Conservation (phyloP, 164 flowering plant species). For the Magnolia sinica region DNA sequence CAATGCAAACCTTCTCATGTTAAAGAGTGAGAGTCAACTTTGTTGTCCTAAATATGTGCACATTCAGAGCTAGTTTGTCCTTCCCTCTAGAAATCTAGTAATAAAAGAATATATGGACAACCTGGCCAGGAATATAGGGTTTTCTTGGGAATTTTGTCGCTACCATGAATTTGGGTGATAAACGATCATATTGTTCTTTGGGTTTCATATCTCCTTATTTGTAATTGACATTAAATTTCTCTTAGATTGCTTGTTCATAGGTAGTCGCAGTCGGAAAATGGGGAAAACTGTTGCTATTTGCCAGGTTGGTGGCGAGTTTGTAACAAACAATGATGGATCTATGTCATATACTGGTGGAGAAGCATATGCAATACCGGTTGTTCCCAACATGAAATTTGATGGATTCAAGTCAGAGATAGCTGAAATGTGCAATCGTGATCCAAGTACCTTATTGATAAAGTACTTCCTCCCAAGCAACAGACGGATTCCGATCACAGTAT, state of each 20-base stretch:
- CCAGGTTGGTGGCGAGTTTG: slow-evolving; percentile 71
- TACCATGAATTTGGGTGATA: too few relatives aligned
- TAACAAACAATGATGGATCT: slow-evolving; percentile 55
- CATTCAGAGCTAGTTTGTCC: too few relatives aligned
- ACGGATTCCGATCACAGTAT: slow-evolving; percentile 45
- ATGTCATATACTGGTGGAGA: slow-evolving; percentile 70
- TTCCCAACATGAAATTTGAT: slow-evolving; percentile 44
- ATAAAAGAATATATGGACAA: too few relatives aligned
- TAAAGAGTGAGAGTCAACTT: too few relatives aligned
- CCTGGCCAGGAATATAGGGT: too few relatives aligned
- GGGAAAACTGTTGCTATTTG: slow-evolving; percentile 8
- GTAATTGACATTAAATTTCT: background rate
- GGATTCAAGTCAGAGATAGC: slow-evolving; percentile 64
- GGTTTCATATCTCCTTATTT: background rate
- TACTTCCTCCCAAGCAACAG: slow-evolving; percentile 76
- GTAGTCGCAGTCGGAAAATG: background rate
- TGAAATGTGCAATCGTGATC: slow-evolving; percentile 52
- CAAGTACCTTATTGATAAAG: slow-evolving; percentile 45
- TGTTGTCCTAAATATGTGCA: too few relatives aligned
- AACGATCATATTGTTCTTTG: too few relatives aligned
- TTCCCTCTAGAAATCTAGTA: too few relatives aligned
- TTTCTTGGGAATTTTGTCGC: too few relatives aligned
- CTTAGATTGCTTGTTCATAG: background rate
- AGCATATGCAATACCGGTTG: slow-evolving; percentile 67
- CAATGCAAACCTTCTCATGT: too few relatives aligned